Evolutionary conservation across 768 basidiomycete species (phyloP).

Genomic region (Boletus pseudo-olivaceus): DNA sequence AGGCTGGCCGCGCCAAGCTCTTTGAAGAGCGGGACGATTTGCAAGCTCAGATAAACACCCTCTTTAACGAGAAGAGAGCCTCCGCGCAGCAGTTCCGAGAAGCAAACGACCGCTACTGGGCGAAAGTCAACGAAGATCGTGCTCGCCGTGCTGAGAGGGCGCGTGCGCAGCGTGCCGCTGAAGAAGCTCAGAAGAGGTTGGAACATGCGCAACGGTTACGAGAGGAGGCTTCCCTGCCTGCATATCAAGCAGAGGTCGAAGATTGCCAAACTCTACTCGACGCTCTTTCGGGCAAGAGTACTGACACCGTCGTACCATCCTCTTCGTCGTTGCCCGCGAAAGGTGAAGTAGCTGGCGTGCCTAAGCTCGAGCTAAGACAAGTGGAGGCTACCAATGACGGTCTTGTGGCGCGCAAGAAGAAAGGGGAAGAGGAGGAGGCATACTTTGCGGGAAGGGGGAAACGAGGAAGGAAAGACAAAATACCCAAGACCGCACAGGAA

Average conservation of each 20-base stretch:
- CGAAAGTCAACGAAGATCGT: conserved; percentile 85
- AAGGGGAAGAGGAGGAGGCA: conserved; percentile 77
- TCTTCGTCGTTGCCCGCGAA: conserved; percentile 39
- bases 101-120: conserved; percentile 76
- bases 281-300: conserved; percentile 68
- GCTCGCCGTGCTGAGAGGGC: conserved; percentile 75
- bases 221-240: conserved; percentile 88
- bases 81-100: conserved; percentile 70
- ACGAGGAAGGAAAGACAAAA: conserved; percentile 56
- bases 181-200: conserved; percentile 75
- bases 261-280: conserved; percentile 94
- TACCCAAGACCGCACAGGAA: conserved; percentile 39
- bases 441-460: conserved; percentile 76
- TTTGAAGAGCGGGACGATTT: conserved; percentile 82
- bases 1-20: conserved; percentile 75
- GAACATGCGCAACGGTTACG: conserved; percentile 76
- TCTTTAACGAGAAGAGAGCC: conserved; percentile 77
- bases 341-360: conserved; percentile 56
- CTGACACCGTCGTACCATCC: conserved; percentile 42
- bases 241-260: conserved; percentile 90
- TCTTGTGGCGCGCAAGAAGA: conserved; percentile 82
- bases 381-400: conserved; percentile 71
- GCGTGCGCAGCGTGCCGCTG: conserved; percentile 70
- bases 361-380: conserved; percentile 79
- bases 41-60: conserved; percentile 62